phyloP scores from a whole-genome alignment of 345 rosid genomes.

The Ceriops decandra region DNA sequence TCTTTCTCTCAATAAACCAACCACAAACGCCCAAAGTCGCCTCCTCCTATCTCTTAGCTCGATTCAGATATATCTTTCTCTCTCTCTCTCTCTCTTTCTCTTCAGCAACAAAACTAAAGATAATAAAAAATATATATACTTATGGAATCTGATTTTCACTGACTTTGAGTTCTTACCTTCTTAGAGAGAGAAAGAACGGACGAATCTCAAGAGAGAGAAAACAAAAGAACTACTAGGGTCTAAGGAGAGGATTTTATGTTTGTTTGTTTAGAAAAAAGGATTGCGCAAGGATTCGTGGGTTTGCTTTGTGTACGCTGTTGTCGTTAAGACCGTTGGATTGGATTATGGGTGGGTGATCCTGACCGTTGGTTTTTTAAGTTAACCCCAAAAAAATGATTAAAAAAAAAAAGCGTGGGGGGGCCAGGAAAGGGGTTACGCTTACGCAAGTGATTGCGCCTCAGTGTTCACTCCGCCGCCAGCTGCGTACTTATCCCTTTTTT shows the following conservation, averaged over 20 bases:
- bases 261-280: slow-evolving; percentile 8
- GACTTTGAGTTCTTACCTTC: neutral
- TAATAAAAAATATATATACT: neutral
- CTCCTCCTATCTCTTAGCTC: too few relatives aligned
- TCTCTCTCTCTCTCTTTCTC: too few relatives aligned
- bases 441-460: slow-evolving; percentile 16
- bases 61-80: neutral
- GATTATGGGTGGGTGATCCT: neutral
- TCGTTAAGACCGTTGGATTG: slow-evolving; percentile 18
- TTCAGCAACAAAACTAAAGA: neutral
- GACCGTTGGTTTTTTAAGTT: neutral
- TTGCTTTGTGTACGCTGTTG: slow-evolving; percentile 7
- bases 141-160: neutral
- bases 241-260: slow-evolving; percentile 22
- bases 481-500: neutral
- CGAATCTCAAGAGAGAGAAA: slow-evolving; percentile 1
- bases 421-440: neutral
- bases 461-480: slow-evolving; percentile 28
- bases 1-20: slow-evolving; percentile 24
- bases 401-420: neutral
- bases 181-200: neutral
- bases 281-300: neutral
- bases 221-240: slow-evolving; percentile 17
- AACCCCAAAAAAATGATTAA: too few relatives aligned
- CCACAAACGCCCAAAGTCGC: neutral